phyloP scores from a whole-genome alignment of 352 stramenopile genomes.

The Phytopythium boreale region DNA sequence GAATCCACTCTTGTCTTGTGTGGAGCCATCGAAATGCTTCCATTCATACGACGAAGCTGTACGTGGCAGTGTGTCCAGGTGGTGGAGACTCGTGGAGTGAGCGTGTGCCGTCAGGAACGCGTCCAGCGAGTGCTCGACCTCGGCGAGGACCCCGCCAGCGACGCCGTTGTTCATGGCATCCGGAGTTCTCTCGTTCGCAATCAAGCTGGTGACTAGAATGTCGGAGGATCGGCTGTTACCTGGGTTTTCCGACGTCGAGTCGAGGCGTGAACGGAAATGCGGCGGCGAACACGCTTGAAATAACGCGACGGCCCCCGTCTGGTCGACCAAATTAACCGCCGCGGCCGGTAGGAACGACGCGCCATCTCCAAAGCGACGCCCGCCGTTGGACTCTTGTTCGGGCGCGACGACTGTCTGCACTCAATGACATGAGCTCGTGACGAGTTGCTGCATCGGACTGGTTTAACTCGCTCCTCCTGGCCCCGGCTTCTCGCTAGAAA shows the following conservation, averaged over 20 bases:
- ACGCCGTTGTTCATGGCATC: not conserved
- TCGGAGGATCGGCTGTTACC: not conserved
- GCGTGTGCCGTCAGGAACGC: slow-evolving; percentile 50
- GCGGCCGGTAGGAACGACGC: not conserved
- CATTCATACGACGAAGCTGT: not conserved
- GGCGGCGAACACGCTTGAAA: not conserved
- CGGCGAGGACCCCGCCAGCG: slow-evolving; percentile 19
- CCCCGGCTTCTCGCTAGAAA: not conserved
- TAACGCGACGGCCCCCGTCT: not conserved
- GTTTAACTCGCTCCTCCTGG: not conserved
- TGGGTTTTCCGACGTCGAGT: not conserved
- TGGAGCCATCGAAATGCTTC: not conserved
- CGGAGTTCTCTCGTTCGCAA: not conserved
- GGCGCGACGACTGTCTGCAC: not conserved
- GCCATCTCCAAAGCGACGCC: slow-evolving; percentile 1
- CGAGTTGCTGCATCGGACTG: not conserved
- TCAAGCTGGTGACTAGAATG: not conserved
- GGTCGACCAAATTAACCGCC: not conserved
- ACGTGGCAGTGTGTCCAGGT: not conserved
- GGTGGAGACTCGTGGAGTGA: slow-evolving; percentile 3
- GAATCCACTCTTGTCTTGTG: slow-evolving; percentile 5
- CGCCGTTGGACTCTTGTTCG: not conserved
- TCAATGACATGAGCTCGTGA: not conserved
- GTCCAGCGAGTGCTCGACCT: slow-evolving; percentile 60
- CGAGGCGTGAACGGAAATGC: not conserved